phyloP scores from a whole-genome alignment of 768 basidiomycete species.

The Filobasidium floriforme region DNA sequence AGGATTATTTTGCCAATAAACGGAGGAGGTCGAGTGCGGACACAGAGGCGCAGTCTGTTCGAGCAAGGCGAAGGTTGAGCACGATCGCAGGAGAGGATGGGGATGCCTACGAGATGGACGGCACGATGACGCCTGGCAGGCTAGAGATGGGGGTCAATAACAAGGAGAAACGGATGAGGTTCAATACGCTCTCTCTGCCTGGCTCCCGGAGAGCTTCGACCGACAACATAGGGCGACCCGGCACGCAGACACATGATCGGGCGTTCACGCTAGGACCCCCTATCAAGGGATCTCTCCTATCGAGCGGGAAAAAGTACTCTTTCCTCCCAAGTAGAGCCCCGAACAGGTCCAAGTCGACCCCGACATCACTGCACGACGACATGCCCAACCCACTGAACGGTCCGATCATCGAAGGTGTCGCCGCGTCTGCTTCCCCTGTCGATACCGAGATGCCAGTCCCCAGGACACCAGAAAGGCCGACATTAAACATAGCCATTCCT shows the following conservation, averaged over 20 bases:
- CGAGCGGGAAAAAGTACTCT: background rate
- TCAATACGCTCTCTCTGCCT: slow-evolving; percentile 15
- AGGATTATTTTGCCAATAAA: slow-evolving; percentile 20
- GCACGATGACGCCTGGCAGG: background rate
- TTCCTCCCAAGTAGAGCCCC: background rate
- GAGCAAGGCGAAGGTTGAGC: background rate
- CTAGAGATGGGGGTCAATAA: too few relatives aligned
- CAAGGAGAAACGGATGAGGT: slow-evolving; percentile 6
- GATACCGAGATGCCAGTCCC: background rate
- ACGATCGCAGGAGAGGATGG: background rate
- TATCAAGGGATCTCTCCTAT: background rate
- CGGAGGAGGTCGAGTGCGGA: slow-evolving; percentile 3
- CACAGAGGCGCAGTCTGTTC: background rate
- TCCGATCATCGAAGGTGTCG: background rate
- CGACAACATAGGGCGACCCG: background rate
- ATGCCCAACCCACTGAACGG: background rate
- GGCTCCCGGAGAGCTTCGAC: slow-evolving; percentile 11
- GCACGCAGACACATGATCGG: background rate
- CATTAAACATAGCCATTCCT: slow-evolving; percentile 15
- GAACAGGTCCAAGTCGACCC: background rate
- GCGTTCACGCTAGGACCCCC: slow-evolving; percentile 15
- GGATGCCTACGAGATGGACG: background rate
- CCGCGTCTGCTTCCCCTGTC: background rate
- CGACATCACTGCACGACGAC: background rate
- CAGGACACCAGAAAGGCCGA: slow-evolving; percentile 2